A percentile compares a stretch with the other conserved stretches of the same genome.
Evolutionary conservation across 106 monocot genomes (phyloP).

Genomic region (Ottelia alismoides): DNA sequence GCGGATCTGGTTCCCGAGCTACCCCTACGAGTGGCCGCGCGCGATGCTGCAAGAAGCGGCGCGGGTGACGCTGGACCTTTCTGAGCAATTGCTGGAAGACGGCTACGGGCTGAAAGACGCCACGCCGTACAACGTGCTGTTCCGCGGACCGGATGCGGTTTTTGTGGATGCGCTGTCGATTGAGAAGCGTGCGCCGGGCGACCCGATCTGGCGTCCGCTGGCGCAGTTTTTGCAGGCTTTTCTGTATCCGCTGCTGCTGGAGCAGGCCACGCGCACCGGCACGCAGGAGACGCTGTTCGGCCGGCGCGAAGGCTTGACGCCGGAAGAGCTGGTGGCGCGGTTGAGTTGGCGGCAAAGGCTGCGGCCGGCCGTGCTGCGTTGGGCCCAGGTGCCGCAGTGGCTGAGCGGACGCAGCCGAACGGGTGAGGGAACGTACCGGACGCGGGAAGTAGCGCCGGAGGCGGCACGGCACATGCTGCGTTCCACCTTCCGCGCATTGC

Average conservation of each 20-base stretch:
- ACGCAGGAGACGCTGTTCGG: background rate
- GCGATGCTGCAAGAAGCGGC: background rate
- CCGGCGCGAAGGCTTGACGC: background rate
- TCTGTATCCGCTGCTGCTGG: background rate
- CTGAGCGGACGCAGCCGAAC: background rate
- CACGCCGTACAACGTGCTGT: background rate
- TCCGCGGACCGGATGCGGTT: background rate
- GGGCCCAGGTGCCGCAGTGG: background rate
- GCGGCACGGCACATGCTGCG: background rate
- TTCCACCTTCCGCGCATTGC: background rate
- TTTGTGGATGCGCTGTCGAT: background rate
- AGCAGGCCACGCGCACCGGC: background rate
- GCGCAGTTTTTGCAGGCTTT: background rate
- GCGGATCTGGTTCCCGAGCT: background rate
- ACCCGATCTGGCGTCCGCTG: background rate
- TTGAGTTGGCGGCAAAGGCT: background rate
- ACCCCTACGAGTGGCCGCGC: background rate
- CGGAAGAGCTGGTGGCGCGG: background rate
- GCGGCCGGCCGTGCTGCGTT: background rate
- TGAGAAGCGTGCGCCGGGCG: background rate
- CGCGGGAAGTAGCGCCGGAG: background rate
- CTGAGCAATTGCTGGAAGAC: background rate
- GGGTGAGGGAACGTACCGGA: background rate
- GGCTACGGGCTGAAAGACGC: background rate
- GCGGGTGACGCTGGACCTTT: background rate